Conservation (phyloP, 192 early-diverging fungal species). For the Backusella parvicylindrica region DNA sequence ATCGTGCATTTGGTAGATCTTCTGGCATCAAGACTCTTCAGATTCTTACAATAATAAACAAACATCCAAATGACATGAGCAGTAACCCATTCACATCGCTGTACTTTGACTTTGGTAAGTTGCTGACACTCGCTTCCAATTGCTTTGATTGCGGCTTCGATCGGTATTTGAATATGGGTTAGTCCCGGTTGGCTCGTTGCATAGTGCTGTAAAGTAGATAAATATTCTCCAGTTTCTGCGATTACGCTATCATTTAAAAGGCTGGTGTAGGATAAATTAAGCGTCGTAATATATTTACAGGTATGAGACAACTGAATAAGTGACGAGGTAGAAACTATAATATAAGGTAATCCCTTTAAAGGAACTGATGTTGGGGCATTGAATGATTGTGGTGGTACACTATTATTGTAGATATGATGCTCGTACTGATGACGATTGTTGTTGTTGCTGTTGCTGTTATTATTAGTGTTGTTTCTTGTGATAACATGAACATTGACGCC, state of each 20-base stretch:
- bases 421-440: not conserved
- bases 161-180: constrained; percentile 35
- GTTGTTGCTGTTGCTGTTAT: not conserved
- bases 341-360: constrained; percentile 12
- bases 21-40: constrained; percentile 38
- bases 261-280: constrained; percentile 35
- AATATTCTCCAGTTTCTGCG: constrained; percentile 46
- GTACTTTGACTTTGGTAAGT: constrained; percentile 29
- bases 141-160: constrained; percentile 33
- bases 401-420: not conserved
- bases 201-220: constrained; percentile 41
- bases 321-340: constrained; percentile 44
- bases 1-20: constrained; percentile 33
- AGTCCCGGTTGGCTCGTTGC: constrained; percentile 38
- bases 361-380: not conserved
- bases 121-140: constrained; percentile 36
- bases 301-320: constrained; percentile 40
- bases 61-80: constrained; percentile 34
- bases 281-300: constrained; percentile 33
- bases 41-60: constrained; percentile 23
- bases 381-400: not conserved
- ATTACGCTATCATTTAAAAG: constrained; percentile 36
- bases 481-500: not conserved
- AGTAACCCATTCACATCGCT: constrained; percentile 47
- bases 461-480: not conserved